Base-by-base conservation (phyloP, 257 asterid species). In the Solanum chiquidenum region DNA sequence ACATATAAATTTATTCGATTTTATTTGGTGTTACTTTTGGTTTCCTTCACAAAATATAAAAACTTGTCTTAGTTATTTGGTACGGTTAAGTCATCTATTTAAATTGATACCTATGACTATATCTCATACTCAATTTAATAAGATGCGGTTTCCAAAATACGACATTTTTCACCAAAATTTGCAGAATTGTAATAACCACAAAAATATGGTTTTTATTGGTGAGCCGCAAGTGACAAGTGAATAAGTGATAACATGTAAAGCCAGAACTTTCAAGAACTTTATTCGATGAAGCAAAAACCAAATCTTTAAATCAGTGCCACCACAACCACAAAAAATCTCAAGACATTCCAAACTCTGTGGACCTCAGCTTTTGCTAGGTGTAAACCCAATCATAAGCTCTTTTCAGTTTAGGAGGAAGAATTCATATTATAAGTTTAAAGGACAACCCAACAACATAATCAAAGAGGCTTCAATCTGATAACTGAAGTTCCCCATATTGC, bases 261-360 rank as follows among this genome's bases (percentile, higher is more conserved):
- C 87, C 90, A 83, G 87, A 83, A 83, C 44, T 66, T 82, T 79
- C 85, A 46, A 80, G 21, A 80, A 80, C 27, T 46, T 29, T 49
- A 82, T 49, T 20, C 8, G 69, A 80, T 18, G 68, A 37, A 20
- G 21, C 4, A 55, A 33, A 46, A 85, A 62, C 82, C 86, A 40
- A 60, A 76, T 87, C 80, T 42, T 83, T 37, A 38, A 77, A 34
- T 64, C 46, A 42, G 80, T 46, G 25, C 85, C 71, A 85, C 85
- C 69, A 87, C 83, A 71, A 84, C 91, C 93, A 92, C 94, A 84
- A 86, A 40, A 27, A 85, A 72, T 55, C 13, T 80, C 21, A 49
- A 49, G 69, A 49, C 69, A 82, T 49, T 82, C 37, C 12, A 38
- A 10, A 20, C 20, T 37, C 68, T 80, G 68, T 46, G 85, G 85